Evolutionary conservation across 2,329 filamentous ascomycete species (phyloP), one percentile per base, ranked within the genome.

Genomic region (Fusarium sp.): DNA sequence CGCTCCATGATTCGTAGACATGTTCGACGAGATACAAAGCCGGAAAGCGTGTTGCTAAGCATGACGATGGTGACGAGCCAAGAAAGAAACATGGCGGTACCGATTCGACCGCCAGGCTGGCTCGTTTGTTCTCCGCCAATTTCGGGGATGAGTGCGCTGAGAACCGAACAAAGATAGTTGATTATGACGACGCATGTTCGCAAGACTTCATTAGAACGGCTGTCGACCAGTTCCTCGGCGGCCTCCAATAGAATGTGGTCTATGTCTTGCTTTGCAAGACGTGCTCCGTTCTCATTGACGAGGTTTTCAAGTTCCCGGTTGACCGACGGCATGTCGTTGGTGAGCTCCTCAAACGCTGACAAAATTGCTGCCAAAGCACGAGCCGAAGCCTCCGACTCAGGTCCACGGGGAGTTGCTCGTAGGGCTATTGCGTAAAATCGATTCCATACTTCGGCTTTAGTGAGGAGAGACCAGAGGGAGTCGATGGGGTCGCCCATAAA

Each of bases 311-410:
- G 68, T 33, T 70, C 63, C 15, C 15, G 20, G 17, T 62, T 25
- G 4, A 57, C 58, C 12, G 66, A 30, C n/a, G 38, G 20, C 69
- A 71, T 71, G 30, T 69, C 58, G 50, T 61, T 62, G 1, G 59
- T 70, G 40, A 72, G 52, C 60, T 72, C 70, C 9, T 72, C 67
- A n/a, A 72, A 72, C 3, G 63, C 63, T 11, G 67, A 59, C 5
- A 72, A 20, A 35, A 72, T 45, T 2, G 67, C 67, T 11, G 70
- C 54, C 50, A 64, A 25, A 17, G 64, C 17, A 25, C 45, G 64
- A 25, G 64, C 56, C 45, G 38, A 54, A 20, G 64, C 17, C 17
- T 62, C 56, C 5, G 22, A 27, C 5, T 43, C 22, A 8, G 57
- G 45, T 14, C 45, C 64, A 4, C 6, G 32, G 25, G 57, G 25